A percentile compares a stretch with the other conserved stretches of the same genome.
Conservation (phyloP, 2,329 filamentous ascomycete genomes). For the Dactylellina haptotyla region DNA sequence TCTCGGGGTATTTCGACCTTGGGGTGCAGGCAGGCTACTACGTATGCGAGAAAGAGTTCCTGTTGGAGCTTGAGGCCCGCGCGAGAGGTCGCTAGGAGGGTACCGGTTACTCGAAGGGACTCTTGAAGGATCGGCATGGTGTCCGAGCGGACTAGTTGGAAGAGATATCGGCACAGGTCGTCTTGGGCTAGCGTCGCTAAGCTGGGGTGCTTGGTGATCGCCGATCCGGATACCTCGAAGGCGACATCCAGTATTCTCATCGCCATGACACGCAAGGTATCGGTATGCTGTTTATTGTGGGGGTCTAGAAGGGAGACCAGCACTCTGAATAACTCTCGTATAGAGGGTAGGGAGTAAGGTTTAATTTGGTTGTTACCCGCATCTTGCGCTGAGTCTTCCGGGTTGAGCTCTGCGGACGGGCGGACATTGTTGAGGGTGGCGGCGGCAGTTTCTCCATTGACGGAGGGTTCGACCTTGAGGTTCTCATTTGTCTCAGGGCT, state of each 20-base stretch:
- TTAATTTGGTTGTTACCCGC: slow-evolving; percentile 66
- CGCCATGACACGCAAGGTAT: slow-evolving; percentile 97
- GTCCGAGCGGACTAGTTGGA: slow-evolving; percentile 94
- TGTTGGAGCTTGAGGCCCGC: slow-evolving; percentile 93
- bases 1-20: slow-evolving; percentile 94
- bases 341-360: slow-evolving; percentile 93
- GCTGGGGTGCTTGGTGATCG: slow-evolving; percentile 90
- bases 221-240: slow-evolving; percentile 92
- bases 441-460: slow-evolving; percentile 68
- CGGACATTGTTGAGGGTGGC: slow-evolving; percentile 51
- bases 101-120: slow-evolving; percentile 89
- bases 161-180: slow-evolving; percentile 89
- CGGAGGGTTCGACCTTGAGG: slow-evolving; percentile 84
- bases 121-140: slow-evolving; percentile 95
- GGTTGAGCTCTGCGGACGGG: slow-evolving; percentile 59
- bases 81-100: slow-evolving; percentile 87
- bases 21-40: slow-evolving; percentile 92
- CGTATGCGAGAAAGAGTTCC: slow-evolving; percentile 91
- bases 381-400: slow-evolving; percentile 64
- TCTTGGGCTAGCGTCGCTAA: slow-evolving; percentile 89
- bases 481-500: slow-evolving; percentile 76
- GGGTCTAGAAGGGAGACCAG: slow-evolving; percentile 93
- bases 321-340: slow-evolving; percentile 91
- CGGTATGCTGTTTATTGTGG: slow-evolving; percentile 89
- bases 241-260: slow-evolving; percentile 96